Evolutionary conservation across 2,329 filamentous ascomycete genomes (phyloP).

Genomic region (Fusarium sp.): DNA sequence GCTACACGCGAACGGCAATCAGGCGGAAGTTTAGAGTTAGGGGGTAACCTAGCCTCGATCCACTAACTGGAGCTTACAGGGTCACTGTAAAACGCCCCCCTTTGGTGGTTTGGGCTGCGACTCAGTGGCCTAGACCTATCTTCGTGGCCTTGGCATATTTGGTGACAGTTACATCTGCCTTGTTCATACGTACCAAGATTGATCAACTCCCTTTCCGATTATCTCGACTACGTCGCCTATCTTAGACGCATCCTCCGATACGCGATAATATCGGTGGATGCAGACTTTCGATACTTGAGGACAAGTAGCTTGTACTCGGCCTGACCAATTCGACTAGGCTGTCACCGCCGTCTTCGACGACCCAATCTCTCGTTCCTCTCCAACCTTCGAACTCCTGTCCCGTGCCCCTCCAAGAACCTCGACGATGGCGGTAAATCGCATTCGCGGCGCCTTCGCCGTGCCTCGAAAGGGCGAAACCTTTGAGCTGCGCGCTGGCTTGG

Average conservation of each 20-base stretch:
- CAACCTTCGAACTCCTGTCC: slow-evolving; percentile 7
- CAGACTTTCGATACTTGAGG: slow-evolving; percentile 28
- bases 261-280: slow-evolving; percentile 30
- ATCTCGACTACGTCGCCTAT: slow-evolving; percentile 21
- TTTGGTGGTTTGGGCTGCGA: slow-evolving; percentile 9
- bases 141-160: slow-evolving; percentile 42
- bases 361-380: slow-evolving; percentile 11
- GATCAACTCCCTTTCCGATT: slow-evolving; percentile 31
- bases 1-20: slow-evolving; percentile 39
- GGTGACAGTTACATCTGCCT: slow-evolving; percentile 39
- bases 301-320: slow-evolving; percentile 19
- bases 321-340: slow-evolving; percentile 22
- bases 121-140: slow-evolving; percentile 28
- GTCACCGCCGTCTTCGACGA: slow-evolving; percentile 38
- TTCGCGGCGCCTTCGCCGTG: slow-evolving; percentile 90
- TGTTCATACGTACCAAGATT: slow-evolving; percentile 23
- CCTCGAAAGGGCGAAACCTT: slow-evolving; percentile 98
- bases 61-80: slow-evolving; percentile 20
- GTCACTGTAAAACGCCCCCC: slow-evolving; percentile 11
- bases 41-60: slow-evolving; percentile 5
- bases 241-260: slow-evolving; percentile 20
- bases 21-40: slow-evolving; percentile 41
- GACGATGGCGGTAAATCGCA: slow-evolving; percentile 93
- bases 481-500: slow-evolving; percentile 92
- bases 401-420: slow-evolving; percentile 43